phyloP scores from a whole-genome alignment of 2,329 filamentous ascomycete genomes.

The Aspergillus oerlinghausenensis region DNA sequence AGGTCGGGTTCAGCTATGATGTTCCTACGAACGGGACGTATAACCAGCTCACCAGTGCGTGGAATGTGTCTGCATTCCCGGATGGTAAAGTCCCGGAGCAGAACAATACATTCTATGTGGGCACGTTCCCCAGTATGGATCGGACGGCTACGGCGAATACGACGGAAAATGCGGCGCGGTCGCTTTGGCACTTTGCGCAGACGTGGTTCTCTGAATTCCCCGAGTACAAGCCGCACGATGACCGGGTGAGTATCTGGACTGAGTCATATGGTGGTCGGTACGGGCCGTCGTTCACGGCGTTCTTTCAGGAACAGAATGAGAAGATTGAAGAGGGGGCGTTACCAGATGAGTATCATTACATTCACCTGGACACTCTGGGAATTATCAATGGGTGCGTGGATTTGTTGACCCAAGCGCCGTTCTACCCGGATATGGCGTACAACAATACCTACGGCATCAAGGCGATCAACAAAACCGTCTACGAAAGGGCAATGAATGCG shows the following conservation, averaged over 20 bases:
- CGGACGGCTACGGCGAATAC: constrained; percentile 44
- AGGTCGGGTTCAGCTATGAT: constrained; percentile 56
- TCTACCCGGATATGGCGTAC: constrained; percentile 49
- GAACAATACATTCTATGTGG: constrained; percentile 50
- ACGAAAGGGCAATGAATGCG: constrained; percentile 43
- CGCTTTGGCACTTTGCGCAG: constrained; percentile 57
- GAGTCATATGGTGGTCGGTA: constrained; percentile 46
- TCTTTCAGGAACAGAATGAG: constrained; percentile 41
- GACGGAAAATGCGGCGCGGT: constrained; percentile 50
- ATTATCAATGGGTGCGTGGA: constrained; percentile 57
- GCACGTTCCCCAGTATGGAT: constrained; percentile 49
- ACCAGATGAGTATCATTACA: constrained; percentile 28
- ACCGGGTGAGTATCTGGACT: constrained; percentile 44
- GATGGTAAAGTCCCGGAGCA: constrained; percentile 35
- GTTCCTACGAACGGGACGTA: constrained; percentile 38
- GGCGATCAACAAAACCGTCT: constrained; percentile 46
- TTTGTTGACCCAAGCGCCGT: constrained; percentile 44
- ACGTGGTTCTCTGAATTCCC: constrained; percentile 62
- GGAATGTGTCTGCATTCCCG: constrained; percentile 24
- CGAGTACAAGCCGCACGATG: constrained; percentile 55
- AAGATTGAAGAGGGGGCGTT: constrained; percentile 33
- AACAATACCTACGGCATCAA: constrained; percentile 58
- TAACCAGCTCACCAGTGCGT: constrained; percentile 22
- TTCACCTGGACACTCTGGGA: constrained; percentile 49
- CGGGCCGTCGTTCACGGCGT: constrained; percentile 37